Evolutionary conservation across 257 asterid genomes (phyloP).

Genomic region (Solanum appendiculatum): DNA sequence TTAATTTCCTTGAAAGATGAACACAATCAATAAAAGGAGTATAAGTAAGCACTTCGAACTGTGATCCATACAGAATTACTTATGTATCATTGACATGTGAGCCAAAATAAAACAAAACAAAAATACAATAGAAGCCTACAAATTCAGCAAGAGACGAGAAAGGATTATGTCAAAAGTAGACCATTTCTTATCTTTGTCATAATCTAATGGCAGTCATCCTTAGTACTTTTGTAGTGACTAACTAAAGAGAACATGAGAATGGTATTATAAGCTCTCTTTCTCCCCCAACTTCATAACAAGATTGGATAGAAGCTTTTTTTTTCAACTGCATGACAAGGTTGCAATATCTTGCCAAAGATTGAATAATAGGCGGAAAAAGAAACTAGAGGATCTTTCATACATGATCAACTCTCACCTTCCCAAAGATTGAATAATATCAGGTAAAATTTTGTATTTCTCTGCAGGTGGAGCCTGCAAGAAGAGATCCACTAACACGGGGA

Average conservation of each 20-base stretch:
- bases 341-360: neutral
- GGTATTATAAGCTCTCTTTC: neutral
- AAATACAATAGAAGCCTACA: neutral
- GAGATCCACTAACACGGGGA: constrained; percentile 67
- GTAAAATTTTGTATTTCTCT: constrained; percentile 46
- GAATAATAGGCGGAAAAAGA: neutral
- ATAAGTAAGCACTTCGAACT: neutral
- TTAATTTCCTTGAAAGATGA: neutral
- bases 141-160: neutral
- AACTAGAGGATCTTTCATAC: neutral
- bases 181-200: neutral
- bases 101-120: neutral
- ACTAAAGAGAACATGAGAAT: neutral
- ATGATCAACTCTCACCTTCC: constrained; percentile 69
- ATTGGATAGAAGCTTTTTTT: neutral
- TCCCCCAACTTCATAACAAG: neutral
- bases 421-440: constrained; percentile 67
- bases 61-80: neutral
- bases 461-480: constrained; percentile 68
- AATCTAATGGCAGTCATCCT: neutral
- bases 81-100: neutral
- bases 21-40: neutral
- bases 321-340: neutral
- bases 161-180: neutral
- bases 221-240: neutral